Conservation (phyloP, 1,284 basidiomycete genomes). For the Megacollybia platyphylla region DNA sequence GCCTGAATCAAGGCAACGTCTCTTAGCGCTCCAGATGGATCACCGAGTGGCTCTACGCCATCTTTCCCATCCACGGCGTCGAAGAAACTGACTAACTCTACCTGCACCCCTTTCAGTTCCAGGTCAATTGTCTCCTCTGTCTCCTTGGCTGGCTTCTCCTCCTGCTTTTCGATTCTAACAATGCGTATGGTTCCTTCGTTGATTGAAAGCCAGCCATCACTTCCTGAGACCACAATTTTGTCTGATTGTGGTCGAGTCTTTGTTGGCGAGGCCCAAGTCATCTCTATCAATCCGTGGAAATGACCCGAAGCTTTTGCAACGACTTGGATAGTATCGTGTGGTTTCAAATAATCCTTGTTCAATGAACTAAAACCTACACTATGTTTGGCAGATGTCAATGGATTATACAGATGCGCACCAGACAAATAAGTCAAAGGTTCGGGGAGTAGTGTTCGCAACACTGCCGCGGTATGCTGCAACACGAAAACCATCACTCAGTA, state of each 20-base stretch:
- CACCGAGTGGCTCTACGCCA: slow-evolving; percentile 32
- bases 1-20: slow-evolving; percentile 43
- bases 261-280: slow-evolving; percentile 46
- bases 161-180: slow-evolving; percentile 25
- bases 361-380: slow-evolving; percentile 43
- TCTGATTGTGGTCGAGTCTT: slow-evolving; percentile 21
- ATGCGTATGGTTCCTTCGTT: slow-evolving; percentile 17
- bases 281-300: slow-evolving; percentile 44
- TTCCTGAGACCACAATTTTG: slow-evolving; percentile 43
- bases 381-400: too few relatives aligned
- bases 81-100: slow-evolving; percentile 53
- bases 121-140: slow-evolving; percentile 28
- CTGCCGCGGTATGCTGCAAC: slow-evolving; percentile 18
- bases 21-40: slow-evolving; percentile 43
- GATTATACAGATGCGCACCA: too few relatives aligned
- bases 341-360: slow-evolving; percentile 55
- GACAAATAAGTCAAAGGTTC: slow-evolving; percentile 40
- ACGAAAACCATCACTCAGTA: too few relatives aligned
- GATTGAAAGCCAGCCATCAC: slow-evolving; percentile 45
- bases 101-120: slow-evolving; percentile 36
- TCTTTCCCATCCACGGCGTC: slow-evolving; percentile 33
- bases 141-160: slow-evolving; percentile 31
- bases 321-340: slow-evolving; percentile 64
- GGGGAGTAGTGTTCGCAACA: slow-evolving; percentile 49
- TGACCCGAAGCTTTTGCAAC: slow-evolving; percentile 36